Base-by-base conservation (phyloP, 2,329 filamentous ascomycete species). In the Meredithiella fracta region DNA sequence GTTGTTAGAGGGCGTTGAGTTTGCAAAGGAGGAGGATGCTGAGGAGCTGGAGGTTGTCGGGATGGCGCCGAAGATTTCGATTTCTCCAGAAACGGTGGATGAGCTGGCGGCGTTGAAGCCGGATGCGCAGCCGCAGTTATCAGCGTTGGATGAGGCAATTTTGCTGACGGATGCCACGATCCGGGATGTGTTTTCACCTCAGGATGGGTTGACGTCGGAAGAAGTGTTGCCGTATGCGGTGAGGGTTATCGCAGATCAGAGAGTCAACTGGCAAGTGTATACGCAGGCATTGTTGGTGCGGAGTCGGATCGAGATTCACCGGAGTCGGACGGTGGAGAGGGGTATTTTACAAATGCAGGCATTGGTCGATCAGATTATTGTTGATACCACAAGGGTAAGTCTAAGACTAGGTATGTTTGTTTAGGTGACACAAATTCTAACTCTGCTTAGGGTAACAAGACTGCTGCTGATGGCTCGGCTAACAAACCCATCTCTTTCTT, bases 231-330 rank as follows among this genome's bases (percentile, higher is more conserved):
- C 92, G 0, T 98, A 91, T 65, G 92, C 92, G 0, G 84, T 83
- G 1, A 80, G 92, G 42, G 92, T 97, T 0, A 75, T 98, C 1
- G 79, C 85, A 7, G 89, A 92, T 59, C 90, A 91, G 62, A 85
- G 85, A 49, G 91, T 88, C 0, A 98, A 97, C 67, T 98, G 92
- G 92, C 92, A 97, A 67, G 83, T 96, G 34, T 97, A 97, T 66
- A 96, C 92, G 0, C 90, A 97, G 65, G 92, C 89, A 0, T 73
- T 98, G 7, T 74, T 98, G 0, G 86, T 97, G 1, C 79, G 92
- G 47, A 94, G 87, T 59, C 78, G 92, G 15, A 91, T 97, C 55
- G 92, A 98, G 68, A 77, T 90, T 0, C 90, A 94, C 68, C 79
- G 81, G 54, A 87, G 90, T 54, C 77, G 91, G 55, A 98, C 92